Evolutionary conservation across 2,329 filamentous ascomycete species (phyloP), one percentile per base, ranked within the genome.

Genomic region (Cordyceps cateniannulata): DNA sequence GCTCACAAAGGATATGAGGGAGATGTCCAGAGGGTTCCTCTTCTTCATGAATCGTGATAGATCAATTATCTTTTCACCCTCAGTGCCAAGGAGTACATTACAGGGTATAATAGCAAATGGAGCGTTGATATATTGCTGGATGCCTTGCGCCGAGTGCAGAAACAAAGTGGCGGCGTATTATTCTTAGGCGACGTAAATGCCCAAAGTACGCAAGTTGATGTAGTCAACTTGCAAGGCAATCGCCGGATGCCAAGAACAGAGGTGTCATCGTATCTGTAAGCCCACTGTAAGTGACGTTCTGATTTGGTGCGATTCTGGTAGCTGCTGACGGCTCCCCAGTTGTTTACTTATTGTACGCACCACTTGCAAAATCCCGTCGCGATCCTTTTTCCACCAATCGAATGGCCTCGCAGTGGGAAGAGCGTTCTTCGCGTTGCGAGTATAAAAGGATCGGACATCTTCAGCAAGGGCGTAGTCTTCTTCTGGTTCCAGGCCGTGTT

Each of bases 321-420:
- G 44, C 42, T 35, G 54, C 54, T 57, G 35, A 57, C 44, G 44
- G 44, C 44, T 16, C 54, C 22, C 32, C 44, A 40, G 44, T n/a
- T n/a, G n/a, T n/a, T n/a, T n/a, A n/a, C n/a, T n/a, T n/a, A n/a
- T 25, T 10, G 10, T 35, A 14, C 9, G 42, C 53, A 35, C 27
- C 42, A 35, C 42, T 35, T 18, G 14, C 12, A 20, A 27, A 20
- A 29, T 16, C 16, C n/a, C 4, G 24, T 27, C 45, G 5, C 32
- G 56, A 49, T 58, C 5, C 9, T 38, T n/a, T 48, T 60, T 50
- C 57, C 57, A 53, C 57, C 57, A 60, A 60, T 60, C 12, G 54
- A 27, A 12, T 54, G 18, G 38, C 14, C 32, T n/a, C 3, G 20
- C 20, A 40, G 40, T 5, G 14, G n/a, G 32, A n/a, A 35, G 32